These are phyloP conservation scores for Aspergillus hancockii DNA, from an alignment of 495 filamentous ascomycete genomes.

Conservation along the genomic window DNA sequence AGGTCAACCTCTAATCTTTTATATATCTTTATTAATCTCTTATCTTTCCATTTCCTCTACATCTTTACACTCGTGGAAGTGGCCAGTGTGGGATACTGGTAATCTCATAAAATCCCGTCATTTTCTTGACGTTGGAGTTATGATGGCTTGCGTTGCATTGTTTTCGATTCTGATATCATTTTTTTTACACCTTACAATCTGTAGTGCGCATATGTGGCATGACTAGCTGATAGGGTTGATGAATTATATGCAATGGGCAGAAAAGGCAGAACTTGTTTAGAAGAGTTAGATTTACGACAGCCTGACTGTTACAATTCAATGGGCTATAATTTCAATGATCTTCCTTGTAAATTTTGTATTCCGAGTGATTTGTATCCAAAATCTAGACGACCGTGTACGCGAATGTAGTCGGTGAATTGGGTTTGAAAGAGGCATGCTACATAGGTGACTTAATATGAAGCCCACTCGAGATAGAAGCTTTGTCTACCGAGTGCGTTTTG, in stretches of 20 bases:
- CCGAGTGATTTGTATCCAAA: background rate
- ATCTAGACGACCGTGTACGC: too few relatives aligned
- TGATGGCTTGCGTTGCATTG: slow-evolving; percentile 41
- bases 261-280: slow-evolving; percentile 3
- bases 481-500: background rate
- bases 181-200: slow-evolving; percentile 24
- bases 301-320: background rate
- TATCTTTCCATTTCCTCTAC: slow-evolving; percentile 9
- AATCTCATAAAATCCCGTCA: slow-evolving; percentile 34
- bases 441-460: too few relatives aligned
- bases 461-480: too few relatives aligned
- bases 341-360: background rate
- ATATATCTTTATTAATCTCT: slow-evolving; percentile 25
- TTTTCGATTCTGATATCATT: slow-evolving; percentile 35
- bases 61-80: slow-evolving; percentile 18
- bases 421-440: too few relatives aligned
- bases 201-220: slow-evolving; percentile 41
- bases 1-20: slow-evolving; percentile 70
- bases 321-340: background rate
- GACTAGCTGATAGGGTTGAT: slow-evolving; percentile 33
- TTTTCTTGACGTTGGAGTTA: slow-evolving; percentile 45
- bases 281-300: slow-evolving; percentile 5
- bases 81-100: slow-evolving; percentile 23
- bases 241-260: slow-evolving; percentile 21
- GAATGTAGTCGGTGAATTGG: too few relatives aligned